Conservation (phyloP, 116 monocot species). For the Zostera marina region DNA sequence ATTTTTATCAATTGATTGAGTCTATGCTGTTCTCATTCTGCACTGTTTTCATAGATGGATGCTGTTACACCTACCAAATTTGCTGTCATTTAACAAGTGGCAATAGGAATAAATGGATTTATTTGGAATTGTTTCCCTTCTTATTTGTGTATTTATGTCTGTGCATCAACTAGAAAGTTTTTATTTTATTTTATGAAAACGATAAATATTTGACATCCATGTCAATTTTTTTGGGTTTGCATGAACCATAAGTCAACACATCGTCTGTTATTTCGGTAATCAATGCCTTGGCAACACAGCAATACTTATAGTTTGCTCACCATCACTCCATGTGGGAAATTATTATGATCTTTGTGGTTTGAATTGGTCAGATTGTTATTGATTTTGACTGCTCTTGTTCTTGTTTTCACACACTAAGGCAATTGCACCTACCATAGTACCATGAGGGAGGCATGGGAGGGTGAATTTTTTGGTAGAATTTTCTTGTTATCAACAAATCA, state of each 20-base stretch:
- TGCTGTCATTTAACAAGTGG: not conserved
- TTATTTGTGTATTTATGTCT: no score
- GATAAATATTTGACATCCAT: not conserved
- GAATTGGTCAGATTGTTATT: not conserved
- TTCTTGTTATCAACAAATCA: constrained; percentile 17
- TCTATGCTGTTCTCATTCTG: not conserved
- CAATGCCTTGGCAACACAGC: not conserved
- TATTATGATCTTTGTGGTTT: not conserved
- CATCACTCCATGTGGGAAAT: not conserved
- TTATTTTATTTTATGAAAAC: no score
- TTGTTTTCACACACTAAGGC: not conserved
- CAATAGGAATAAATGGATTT: not conserved
- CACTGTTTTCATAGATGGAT: not conserved
- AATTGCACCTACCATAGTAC: constrained; percentile 2
- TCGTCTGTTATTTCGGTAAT: not conserved
- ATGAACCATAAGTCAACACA: not conserved
- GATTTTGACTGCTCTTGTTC: not conserved
- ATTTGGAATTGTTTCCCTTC: no score
- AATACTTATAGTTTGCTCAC: not conserved
- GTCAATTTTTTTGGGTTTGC: not conserved
- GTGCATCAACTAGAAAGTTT: no score
- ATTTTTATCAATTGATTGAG: not conserved
- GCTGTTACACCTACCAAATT: constrained; percentile 2
- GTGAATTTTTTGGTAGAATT: constrained; percentile 4
- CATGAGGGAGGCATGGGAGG: not conserved